Evolutionary conservation across 768 basidiomycete genomes (phyloP), one percentile per base, ranked within the genome.

Genomic region (Agrocybe chaxingu): DNA sequence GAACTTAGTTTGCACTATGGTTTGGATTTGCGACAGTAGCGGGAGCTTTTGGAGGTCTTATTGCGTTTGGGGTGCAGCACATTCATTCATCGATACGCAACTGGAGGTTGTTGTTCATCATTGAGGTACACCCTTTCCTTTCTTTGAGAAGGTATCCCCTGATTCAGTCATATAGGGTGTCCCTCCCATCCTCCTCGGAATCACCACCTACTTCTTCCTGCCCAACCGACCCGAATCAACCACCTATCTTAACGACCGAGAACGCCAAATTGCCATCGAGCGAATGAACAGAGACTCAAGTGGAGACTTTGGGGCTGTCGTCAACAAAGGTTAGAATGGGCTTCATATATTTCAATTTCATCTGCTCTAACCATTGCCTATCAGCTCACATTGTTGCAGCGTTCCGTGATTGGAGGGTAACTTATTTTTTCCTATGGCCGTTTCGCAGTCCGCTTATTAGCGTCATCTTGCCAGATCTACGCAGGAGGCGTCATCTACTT

Each of bases 1-100:
- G 11, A 42, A n/a, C 32, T 4, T 43, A 78, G 70, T 78, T 86
- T 77, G 87, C 86, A 1, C 81, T 87, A 58, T 90, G 87, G 85
- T 92, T 90, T 53, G 86, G 85, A 7, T 92, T 90, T 61, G 88
- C 89, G 4, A 88, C 89, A 2, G 80, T 89, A 3, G 87, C 90
- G 3, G 89, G 89, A 18, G 90, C 90, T 4, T 92, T 92, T 52
- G 88, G 89, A 10, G 89, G 90, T n/a, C 68, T 91, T 40, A 79
- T 92, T 37, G 89, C 90, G 3, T 92, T 87, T 54, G 90, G 88
- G 1, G 72, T 92, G 8, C 85, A 89, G 56, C 78, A 89, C 60
- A 73, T 72, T 1, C 66, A 82, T 48, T 54, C 73, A 0, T 57
- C 74, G 4, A 64, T 85, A 30, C 61, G 70, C 8, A 71, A 80